Evolutionary conservation across 2,329 filamentous ascomycete species (phyloP), one percentile per base, ranked within the genome.

Genomic region (Pyricularia sp.): DNA sequence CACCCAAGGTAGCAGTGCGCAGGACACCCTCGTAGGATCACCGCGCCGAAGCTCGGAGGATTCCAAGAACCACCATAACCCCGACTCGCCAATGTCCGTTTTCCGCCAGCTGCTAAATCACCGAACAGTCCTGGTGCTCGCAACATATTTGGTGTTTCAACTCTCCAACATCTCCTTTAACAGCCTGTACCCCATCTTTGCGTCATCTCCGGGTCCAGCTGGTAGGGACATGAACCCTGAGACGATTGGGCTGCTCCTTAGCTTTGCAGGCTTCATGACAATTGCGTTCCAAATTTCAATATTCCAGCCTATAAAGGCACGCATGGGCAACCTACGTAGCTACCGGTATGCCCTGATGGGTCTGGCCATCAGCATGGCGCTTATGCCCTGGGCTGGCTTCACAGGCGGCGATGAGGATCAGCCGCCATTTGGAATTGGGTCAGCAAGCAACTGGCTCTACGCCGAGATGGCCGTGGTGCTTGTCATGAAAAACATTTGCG

Each of bases 81-180:
- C 33, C 12, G 6, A 36, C 1, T 66, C 36, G 33, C 30, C 88
- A 67, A 74, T 70, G 63, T 77, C 77, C 6, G 77, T 78, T 1
- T 83, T 83, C 79, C 81, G 77, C n/a, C 81, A 85, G 63, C 75
- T 97, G 1, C 84, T 94, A 67, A 97, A 92, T 74, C 85, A 89
- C 69, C 93, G 95, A 70, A 97, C 93, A 0, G 77, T 97, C 14
- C 82, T 96, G 2, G 85, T 99, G 0, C 85, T 99, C 6, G 77
- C 87, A 68, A 96, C 94, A 0, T 98, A 97, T 75, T 86, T 97
- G 63, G 90, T 98, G 66, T 99, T 98, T 76, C 94, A 97, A 75
- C 84, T 99, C 5, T 90, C 92, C 70, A 98, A 98, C 78, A 93
- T 97, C 72, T 93, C 93, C 3, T 99, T 94, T 84, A 97, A 97